phyloP scores from a whole-genome alignment of 2,329 filamentous ascomycete species.

The Bipolaris gigantea region DNA sequence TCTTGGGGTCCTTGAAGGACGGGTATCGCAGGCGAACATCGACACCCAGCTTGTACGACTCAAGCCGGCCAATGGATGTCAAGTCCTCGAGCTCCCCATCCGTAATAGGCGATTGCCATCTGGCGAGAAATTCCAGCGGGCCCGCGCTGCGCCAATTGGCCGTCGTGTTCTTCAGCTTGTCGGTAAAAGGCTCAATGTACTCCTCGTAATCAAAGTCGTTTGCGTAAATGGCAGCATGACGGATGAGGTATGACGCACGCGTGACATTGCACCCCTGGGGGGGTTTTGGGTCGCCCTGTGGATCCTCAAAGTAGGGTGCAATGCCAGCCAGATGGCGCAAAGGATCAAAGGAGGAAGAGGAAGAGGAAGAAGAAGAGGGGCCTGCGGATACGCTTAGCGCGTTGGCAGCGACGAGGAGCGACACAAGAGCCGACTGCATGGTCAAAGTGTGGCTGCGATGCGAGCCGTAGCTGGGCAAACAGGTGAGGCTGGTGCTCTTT shows the following conservation, averaged over 20 bases:
- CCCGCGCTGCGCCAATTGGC: slow-evolving; percentile 62
- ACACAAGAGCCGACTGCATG: slow-evolving; percentile 24
- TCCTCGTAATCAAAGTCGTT: slow-evolving; percentile 57
- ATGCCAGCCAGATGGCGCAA: slow-evolving; percentile 55
- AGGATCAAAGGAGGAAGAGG: slow-evolving; percentile 51
- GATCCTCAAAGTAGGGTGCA: slow-evolving; percentile 55
- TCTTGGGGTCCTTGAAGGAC: slow-evolving; percentile 55
- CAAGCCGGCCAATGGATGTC: slow-evolving; percentile 62
- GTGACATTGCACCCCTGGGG: slow-evolving; percentile 57
- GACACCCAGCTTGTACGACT: slow-evolving; percentile 62
- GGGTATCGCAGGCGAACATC: slow-evolving; percentile 63
- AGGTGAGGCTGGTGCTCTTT: slow-evolving; percentile 3
- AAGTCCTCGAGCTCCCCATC: slow-evolving; percentile 62
- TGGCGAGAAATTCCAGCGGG: slow-evolving; percentile 58
- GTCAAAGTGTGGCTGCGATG: slow-evolving; percentile 8
- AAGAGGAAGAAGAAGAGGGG: slow-evolving; percentile 36
- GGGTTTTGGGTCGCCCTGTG: slow-evolving; percentile 51
- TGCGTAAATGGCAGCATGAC: slow-evolving; percentile 56
- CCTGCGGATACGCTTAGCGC: slow-evolving; percentile 24
- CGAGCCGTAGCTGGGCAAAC: slow-evolving; percentile 11
- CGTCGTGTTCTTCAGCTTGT: slow-evolving; percentile 62
- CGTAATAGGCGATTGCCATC: slow-evolving; percentile 60
- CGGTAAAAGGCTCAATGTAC: slow-evolving; percentile 55
- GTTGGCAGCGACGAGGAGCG: slow-evolving; percentile 32
- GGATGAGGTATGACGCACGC: slow-evolving; percentile 53